phyloP scores from a whole-genome alignment of 495 filamentous ascomycete species.

The Penicillium parvum region DNA sequence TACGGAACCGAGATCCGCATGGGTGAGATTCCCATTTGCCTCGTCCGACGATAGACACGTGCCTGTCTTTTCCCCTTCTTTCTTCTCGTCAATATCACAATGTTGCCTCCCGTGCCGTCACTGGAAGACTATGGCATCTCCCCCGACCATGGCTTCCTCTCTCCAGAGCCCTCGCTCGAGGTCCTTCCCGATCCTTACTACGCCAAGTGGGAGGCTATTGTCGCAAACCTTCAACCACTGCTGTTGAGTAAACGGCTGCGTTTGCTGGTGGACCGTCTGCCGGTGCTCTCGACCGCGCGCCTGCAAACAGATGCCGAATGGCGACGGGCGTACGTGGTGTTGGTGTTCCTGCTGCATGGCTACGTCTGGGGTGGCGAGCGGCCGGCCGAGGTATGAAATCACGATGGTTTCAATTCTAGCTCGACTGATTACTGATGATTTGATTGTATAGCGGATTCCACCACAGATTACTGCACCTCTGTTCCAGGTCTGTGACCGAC shows the following conservation, averaged over 20 bases:
- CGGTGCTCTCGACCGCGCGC: conserved; percentile 73
- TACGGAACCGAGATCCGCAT: conserved; percentile 4
- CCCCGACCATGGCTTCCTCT: conserved; percentile 81
- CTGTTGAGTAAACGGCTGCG: conserved; percentile 78
- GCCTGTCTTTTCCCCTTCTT: not conserved
- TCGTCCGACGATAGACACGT: not conserved
- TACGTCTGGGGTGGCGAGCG: conserved; percentile 93
- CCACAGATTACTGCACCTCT: conserved; percentile 80
- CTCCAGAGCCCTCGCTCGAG: conserved; percentile 72
- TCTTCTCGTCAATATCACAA: conserved; percentile 30
- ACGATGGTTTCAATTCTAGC: not conserved
- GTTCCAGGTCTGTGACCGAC: conserved; percentile 67
- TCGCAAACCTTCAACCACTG: conserved; percentile 78
- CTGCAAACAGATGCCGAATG: conserved; percentile 82
- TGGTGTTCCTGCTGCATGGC: conserved; percentile 84
- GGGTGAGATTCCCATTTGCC: not conserved
- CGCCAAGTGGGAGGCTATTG: conserved; percentile 82
- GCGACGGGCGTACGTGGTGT: conserved; percentile 82
- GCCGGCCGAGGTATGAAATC: conserved; percentile 61
- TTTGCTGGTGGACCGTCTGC: conserved; percentile 68
- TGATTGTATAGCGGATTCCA: conserved; percentile 63
- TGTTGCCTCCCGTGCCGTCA: conserved; percentile 80
- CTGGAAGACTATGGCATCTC: conserved; percentile 86
- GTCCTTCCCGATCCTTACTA: conserved; percentile 85
- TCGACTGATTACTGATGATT: conserved; percentile 9